A percentile compares a stretch with the other conserved stretches of the same genome.
phyloP scores from a whole-genome alignment of 257 asterid genomes.

The Jacaranda mimosifolia region DNA sequence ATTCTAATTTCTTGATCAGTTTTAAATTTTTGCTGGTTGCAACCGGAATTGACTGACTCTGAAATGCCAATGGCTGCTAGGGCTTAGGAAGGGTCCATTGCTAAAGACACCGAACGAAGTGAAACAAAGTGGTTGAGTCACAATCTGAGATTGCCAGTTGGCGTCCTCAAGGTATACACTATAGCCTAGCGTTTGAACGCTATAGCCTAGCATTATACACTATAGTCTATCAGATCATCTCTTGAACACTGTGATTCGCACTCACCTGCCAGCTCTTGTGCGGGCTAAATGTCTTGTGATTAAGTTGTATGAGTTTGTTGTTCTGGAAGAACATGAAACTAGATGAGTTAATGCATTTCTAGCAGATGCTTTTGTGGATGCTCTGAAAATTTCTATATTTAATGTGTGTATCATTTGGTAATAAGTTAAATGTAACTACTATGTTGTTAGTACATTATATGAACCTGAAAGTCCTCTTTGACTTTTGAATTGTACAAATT shows the following conservation, averaged over 20 bases:
- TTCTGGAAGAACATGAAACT: not conserved
- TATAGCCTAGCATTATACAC: constrained; percentile 3
- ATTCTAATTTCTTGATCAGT: constrained; percentile 17
- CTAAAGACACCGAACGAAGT: not conserved
- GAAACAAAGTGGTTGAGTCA: constrained; percentile 19
- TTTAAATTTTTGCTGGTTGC: constrained; percentile 33
- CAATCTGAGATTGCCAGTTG: constrained; percentile 13
- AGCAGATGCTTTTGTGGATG: not conserved
- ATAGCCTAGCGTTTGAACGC: not conserved
- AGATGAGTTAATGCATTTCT: not conserved
- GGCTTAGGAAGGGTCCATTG: constrained; percentile 13
- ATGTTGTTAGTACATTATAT: not conserved
- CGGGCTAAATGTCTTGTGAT: constrained; percentile 3
- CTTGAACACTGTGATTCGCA: not conserved
- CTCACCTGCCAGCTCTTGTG: constrained; percentile 14
- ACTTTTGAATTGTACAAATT: not conserved
- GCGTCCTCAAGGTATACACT: constrained; percentile 32
- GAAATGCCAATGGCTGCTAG: constrained; percentile 26
- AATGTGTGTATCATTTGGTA: not conserved
- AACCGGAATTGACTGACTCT: constrained; percentile 1
- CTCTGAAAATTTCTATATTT: constrained; percentile 7
- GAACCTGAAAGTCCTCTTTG: constrained; percentile 18
- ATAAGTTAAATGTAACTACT: constrained; percentile 8
- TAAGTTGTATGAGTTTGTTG: not conserved
- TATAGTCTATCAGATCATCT: not conserved